Conservation (phyloP, 129 eudicot genomes). For the Oenanthe sinensis region DNA sequence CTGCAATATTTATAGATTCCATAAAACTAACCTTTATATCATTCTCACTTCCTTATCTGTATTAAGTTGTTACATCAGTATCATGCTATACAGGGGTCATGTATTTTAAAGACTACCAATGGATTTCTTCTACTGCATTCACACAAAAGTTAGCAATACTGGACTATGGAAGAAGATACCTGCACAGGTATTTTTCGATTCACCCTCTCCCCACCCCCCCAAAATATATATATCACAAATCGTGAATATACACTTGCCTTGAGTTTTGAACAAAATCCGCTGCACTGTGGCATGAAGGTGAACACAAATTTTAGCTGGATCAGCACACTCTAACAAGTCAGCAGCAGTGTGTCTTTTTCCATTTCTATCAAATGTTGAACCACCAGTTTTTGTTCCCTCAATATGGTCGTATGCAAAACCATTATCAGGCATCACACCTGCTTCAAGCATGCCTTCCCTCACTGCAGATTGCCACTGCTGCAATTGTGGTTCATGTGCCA, state of each 20-base stretch:
- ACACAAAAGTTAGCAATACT: not conserved
- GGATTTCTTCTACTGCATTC: not conserved
- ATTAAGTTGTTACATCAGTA: not conserved
- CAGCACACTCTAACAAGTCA: constrained; percentile 71
- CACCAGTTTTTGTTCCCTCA: constrained; percentile 74
- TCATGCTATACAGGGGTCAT: not conserved
- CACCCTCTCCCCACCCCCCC: not conserved
- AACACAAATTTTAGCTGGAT: constrained; percentile 38
- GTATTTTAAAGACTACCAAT: not conserved
- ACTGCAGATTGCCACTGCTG: constrained; percentile 74
- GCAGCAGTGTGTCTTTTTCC: constrained; percentile 83
- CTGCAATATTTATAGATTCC: constrained; percentile 22
- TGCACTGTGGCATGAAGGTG: constrained; percentile 61
- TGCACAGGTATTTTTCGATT: not conserved
- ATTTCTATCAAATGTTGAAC: constrained; percentile 54
- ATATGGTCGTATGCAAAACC: constrained; percentile 61
- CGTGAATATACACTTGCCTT: constrained; percentile 26
- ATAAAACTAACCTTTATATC: not conserved
- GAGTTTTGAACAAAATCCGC: constrained; percentile 33
- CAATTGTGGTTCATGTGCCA: constrained; percentile 55
- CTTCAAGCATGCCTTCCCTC: constrained; percentile 67
- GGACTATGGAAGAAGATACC: not conserved
- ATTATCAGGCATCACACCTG: constrained; percentile 49
- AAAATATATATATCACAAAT: not conserved
- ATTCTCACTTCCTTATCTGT: not conserved